Conservation (phyloP, 1,284 basidiomycete species). For the Melampsora occidentalis region DNA sequence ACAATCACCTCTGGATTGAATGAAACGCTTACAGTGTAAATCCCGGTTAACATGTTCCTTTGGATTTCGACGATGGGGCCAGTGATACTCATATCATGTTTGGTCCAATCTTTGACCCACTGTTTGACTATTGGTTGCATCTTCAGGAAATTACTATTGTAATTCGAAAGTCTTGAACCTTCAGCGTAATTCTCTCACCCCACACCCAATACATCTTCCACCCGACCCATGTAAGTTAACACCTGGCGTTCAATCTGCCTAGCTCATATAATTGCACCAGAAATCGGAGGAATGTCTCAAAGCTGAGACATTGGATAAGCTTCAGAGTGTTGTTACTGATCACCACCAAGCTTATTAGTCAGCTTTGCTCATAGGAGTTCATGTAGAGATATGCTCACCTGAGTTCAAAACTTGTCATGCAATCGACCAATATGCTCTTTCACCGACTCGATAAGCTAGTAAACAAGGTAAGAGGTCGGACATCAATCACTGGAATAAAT, state of each 20-base stretch:
- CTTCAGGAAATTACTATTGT: conserved; percentile 84
- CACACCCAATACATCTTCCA: conserved; percentile 95
- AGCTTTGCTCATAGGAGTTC: background rate
- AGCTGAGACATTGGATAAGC: conserved; percentile 98
- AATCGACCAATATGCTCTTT: conserved; percentile 95
- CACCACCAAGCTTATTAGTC: conserved; percentile 65
- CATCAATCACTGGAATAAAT: background rate
- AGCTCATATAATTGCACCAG: conserved; percentile 97
- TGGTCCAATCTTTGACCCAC: conserved; percentile 91
- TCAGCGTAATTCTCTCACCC: conserved; percentile 99
- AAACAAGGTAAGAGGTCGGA: background rate
- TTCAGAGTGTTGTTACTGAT: conserved; percentile 89
- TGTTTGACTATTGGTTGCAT: conserved; percentile 93
- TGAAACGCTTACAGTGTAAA: conserved; percentile 84
- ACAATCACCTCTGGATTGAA: conserved; percentile 98
- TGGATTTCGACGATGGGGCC: conserved; percentile 97
- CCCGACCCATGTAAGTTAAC: conserved; percentile 96
- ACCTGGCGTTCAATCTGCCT: conserved; percentile 96
- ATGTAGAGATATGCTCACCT: conserved; percentile 16
- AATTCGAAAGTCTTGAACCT: conserved; percentile 90
- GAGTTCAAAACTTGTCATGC: conserved; percentile 69
- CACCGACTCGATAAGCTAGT: conserved; percentile 84
- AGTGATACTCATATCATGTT: conserved; percentile 83
- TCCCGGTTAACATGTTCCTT: conserved; percentile 64
- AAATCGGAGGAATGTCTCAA: conserved; percentile 93